Evolutionary conservation across 169 alveolate species (phyloP), one percentile per base, ranked within the genome.

Genomic region (Plasmodium reichenowi): DNA sequence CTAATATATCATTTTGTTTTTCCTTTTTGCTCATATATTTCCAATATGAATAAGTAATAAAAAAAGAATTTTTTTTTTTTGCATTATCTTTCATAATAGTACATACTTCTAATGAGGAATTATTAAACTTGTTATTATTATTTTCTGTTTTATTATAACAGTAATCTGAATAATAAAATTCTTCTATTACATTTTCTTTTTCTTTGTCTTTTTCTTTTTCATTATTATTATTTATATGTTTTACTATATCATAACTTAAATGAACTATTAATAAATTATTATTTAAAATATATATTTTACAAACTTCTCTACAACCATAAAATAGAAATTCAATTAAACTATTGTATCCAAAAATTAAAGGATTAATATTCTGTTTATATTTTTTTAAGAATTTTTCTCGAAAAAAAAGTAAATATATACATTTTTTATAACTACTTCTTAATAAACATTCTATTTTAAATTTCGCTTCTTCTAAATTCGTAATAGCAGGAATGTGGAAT

Each of bases 1-100:
- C 52, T 32, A n/a, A 26, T 5, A 32, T 15, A 10, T 38, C 17
- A 5, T 38, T 38, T 38, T 38, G 8, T 66, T 32, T 66, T 12
- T 7, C 52, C 48, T 26, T 15, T 13, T 66, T 38, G 52, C 43
- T 66, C 74, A 66, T 66, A 38, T 66, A 24, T n/a, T 66, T 73
- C 87, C 87, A 73, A 47, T 56, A 73, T 20, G 58, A 73, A 58
- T 56, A 73, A 43, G 87, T 73, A 10, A 73, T 73, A 52, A 73
- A 56, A 17, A 73, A 73, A 9, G n/a, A 56, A 22, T 58, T 62
- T 24, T 58, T 73, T 22, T 9, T 73, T 45, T 38, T 73, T 45
- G 60, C 67, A n/a, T 56, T 47, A 45, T 73, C 52, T 62, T 58
- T 73, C 72, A 73, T 8, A 22, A 58, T 47, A 1, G 87, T 8